Evolutionary conservation across 2,329 filamentous ascomycete species (phyloP).

Genomic region (Neofusicoccum parvum): DNA sequence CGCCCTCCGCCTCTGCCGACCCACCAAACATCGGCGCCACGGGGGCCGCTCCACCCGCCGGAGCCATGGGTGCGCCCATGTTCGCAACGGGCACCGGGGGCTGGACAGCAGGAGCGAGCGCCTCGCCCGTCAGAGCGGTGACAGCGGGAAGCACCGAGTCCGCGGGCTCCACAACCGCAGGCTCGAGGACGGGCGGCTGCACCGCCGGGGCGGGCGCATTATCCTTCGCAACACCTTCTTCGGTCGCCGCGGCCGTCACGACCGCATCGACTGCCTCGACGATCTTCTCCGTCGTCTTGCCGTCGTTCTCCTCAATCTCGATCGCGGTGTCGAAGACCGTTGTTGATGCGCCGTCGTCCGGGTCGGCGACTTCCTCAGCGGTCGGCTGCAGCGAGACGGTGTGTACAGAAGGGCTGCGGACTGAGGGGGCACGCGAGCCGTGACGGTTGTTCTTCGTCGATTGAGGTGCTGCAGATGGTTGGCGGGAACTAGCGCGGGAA

Average conservation of each 20-base stretch:
- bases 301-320: neutral
- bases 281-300: neutral
- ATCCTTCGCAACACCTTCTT: neutral
- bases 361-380: neutral
- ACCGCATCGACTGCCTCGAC: neutral
- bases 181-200: neutral
- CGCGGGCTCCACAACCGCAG: neutral
- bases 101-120: neutral
- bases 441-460: constrained; percentile 2
- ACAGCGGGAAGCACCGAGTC: neutral
- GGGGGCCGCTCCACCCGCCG: neutral
- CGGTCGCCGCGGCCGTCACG: neutral
- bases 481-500: neutral
- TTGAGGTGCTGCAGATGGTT: neutral
- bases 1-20: neutral
- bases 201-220: neutral
- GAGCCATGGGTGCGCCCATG: constrained; percentile 1
- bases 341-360: neutral
- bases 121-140: neutral
- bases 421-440: neutral
- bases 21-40: constrained; percentile 11
- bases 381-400: neutral
- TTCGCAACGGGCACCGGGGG: neutral
- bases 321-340: neutral
- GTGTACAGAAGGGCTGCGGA: neutral